Conservation (phyloP, 2,329 filamentous ascomycete species). For the Penicillium sp. region DNA sequence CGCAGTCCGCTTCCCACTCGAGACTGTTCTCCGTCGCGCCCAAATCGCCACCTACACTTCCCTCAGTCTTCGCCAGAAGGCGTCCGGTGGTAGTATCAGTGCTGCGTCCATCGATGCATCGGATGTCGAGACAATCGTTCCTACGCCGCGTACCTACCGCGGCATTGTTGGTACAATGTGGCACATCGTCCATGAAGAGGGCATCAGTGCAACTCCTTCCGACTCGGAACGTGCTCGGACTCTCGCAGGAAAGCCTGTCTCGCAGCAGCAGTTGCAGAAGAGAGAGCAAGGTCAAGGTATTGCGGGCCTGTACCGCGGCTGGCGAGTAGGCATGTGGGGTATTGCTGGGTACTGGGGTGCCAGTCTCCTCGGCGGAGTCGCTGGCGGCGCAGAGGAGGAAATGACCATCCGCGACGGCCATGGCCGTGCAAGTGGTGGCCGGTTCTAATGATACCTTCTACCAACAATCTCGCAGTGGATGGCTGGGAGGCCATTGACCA, state of each 20-base stretch:
- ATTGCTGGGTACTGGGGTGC: slow-evolving; percentile 52
- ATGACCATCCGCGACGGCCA: slow-evolving; percentile 22
- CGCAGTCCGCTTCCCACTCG: slow-evolving; percentile 79
- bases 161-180: slow-evolving; percentile 92
- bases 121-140: slow-evolving; percentile 66
- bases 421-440: slow-evolving; percentile 25
- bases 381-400: slow-evolving; percentile 36
- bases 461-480: no score
- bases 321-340: slow-evolving; percentile 53
- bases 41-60: slow-evolving; percentile 68
- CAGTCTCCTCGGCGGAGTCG: slow-evolving; percentile 38
- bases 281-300: slow-evolving; percentile 51
- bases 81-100: slow-evolving; percentile 18
- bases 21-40: slow-evolving; percentile 83
- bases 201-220: slow-evolving; percentile 44
- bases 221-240: slow-evolving; percentile 41
- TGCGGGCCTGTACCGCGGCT: slow-evolving; percentile 53
- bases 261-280: slow-evolving; percentile 31
- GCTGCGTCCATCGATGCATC: slow-evolving; percentile 20
- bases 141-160: slow-evolving; percentile 66
- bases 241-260: slow-evolving; percentile 36
- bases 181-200: slow-evolving; percentile 77
- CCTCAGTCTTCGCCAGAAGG: slow-evolving; percentile 44
- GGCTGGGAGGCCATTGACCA: no score
- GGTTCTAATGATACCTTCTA: no score